phyloP scores from a whole-genome alignment of 495 filamentous ascomycete species.

The Aspergillus homomorphus region DNA sequence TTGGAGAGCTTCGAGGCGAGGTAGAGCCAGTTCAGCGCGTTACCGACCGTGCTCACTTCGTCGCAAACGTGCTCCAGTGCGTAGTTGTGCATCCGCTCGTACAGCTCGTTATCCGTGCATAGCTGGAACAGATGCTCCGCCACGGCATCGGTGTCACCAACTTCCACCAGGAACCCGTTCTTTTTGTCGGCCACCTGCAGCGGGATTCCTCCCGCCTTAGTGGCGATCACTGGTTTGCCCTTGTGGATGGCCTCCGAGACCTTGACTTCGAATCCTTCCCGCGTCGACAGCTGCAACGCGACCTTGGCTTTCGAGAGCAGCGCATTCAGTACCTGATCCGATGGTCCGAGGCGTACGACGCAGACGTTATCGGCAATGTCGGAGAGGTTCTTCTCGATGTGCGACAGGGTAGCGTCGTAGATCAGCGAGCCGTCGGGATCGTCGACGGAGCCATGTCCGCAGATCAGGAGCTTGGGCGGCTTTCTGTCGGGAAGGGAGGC shows the following conservation, averaged over 20 bases:
- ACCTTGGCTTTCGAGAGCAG: constrained; percentile 72
- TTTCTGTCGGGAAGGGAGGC: constrained; percentile 37
- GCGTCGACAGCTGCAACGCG: constrained; percentile 74
- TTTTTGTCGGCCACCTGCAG: constrained; percentile 72
- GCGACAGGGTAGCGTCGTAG: constrained; percentile 65
- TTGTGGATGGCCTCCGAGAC: constrained; percentile 86
- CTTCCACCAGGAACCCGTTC: constrained; percentile 74
- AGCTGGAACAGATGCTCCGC: constrained; percentile 67
- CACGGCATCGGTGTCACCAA: constrained; percentile 69
- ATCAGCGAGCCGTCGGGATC: constrained; percentile 76
- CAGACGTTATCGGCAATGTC: constrained; percentile 59
- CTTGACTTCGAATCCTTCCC: constrained; percentile 88
- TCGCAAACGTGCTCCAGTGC: constrained; percentile 68
- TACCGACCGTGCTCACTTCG: constrained; percentile 81
- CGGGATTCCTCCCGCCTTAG: constrained; percentile 75
- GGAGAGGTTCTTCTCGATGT: constrained; percentile 56
- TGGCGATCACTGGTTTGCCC: constrained; percentile 78
- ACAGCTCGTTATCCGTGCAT: constrained; percentile 62
- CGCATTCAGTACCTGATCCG: constrained; percentile 78
- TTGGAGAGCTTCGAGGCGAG: constrained; percentile 61
- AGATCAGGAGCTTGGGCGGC: constrained; percentile 72
- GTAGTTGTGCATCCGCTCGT: constrained; percentile 64
- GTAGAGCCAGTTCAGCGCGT: constrained; percentile 75
- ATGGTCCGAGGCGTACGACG: constrained; percentile 73
- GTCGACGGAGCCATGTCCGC: constrained; percentile 80